A percentile compares a stretch with the other conserved stretches of the same genome.
Conservation (phyloP, 2,329 filamentous ascomycete genomes). For the Claviceps africana region DNA sequence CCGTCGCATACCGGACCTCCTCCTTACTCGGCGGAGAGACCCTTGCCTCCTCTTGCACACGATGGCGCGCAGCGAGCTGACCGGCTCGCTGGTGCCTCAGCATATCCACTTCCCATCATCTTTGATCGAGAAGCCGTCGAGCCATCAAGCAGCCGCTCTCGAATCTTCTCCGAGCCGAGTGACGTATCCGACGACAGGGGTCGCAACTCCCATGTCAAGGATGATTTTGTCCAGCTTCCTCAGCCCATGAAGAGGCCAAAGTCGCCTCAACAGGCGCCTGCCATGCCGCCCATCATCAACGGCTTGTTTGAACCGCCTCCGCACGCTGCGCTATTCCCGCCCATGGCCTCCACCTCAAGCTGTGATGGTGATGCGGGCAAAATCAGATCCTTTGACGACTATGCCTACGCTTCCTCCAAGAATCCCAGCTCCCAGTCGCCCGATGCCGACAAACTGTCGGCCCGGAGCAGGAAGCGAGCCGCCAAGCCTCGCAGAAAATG, state of each 20-base stretch:
- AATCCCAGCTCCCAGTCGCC: constrained; percentile 11
- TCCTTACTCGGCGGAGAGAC: constrained; percentile 28
- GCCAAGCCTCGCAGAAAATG: constrained; percentile 47
- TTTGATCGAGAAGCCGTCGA: constrained; percentile 25
- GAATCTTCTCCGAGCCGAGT: constrained; percentile 30
- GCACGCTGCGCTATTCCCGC: constrained; percentile 47
- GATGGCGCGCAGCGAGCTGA: constrained; percentile 30
- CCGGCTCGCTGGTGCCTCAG: constrained; percentile 13
- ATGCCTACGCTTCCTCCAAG: constrained; percentile 20
- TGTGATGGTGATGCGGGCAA: constrained; percentile 30
- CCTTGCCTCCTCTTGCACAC: constrained; percentile 38
- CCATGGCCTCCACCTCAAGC: constrained; percentile 44
- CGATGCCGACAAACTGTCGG: constrained; percentile 17
- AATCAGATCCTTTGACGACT: constrained; percentile 29
- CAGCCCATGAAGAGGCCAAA: constrained; percentile 53
- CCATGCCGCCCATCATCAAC: constrained; percentile 51
- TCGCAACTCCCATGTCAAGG: constrained; percentile 33
- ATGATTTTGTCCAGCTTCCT: constrained; percentile 50
- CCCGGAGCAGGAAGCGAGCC: constrained; percentile 37
- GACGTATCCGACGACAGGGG: constrained; percentile 35
- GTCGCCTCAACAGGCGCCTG: constrained; percentile 36
- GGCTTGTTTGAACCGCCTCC: constrained; percentile 49
- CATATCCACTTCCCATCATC: constrained; percentile 26
- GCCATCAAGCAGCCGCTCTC: constrained; percentile 22
- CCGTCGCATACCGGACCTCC: constrained; percentile 35